These are phyloP conservation scores for Moniliophthora roreri DNA, from an alignment of 1,284 basidiomycete genomes.

Conservation along the genomic window DNA sequence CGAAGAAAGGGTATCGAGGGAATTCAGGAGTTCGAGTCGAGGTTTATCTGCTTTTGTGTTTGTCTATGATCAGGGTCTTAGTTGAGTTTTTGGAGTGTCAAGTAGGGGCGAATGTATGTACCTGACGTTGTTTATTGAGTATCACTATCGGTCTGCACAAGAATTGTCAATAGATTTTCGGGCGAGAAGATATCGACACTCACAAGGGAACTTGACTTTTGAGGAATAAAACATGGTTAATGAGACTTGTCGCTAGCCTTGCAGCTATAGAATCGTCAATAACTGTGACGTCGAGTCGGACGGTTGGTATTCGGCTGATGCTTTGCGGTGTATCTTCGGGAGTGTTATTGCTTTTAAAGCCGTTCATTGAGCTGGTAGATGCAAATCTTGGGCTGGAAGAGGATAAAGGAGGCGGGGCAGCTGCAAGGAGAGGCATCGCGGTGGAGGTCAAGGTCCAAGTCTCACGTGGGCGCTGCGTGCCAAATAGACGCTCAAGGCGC, in stretches of 20 bases:
- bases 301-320: constrained; percentile 31
- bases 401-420: too few relatives aligned
- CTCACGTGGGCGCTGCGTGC: too few relatives aligned
- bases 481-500: too few relatives aligned
- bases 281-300: constrained; percentile 47
- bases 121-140: neutral
- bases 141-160: constrained; percentile 50
- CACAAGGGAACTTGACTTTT: constrained; percentile 78
- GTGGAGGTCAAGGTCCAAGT: too few relatives aligned
- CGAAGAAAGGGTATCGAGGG: constrained; percentile 69
- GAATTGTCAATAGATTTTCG: neutral
- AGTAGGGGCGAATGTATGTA: neutral
- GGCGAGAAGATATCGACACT: constrained; percentile 33
- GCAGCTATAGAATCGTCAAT: constrained; percentile 61
- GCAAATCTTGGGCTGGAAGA: too few relatives aligned
- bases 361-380: too few relatives aligned
- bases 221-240: constrained; percentile 69
- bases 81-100: neutral
- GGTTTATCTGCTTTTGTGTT: constrained; percentile 53
- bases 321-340: neutral
- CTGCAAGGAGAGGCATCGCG: too few relatives aligned
- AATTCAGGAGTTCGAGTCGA: constrained; percentile 55
- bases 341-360: too few relatives aligned
- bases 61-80: constrained; percentile 24
- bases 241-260: constrained; percentile 54